phyloP scores from a whole-genome alignment of 129 eudicot genomes.

The Lonicera japonica region DNA sequence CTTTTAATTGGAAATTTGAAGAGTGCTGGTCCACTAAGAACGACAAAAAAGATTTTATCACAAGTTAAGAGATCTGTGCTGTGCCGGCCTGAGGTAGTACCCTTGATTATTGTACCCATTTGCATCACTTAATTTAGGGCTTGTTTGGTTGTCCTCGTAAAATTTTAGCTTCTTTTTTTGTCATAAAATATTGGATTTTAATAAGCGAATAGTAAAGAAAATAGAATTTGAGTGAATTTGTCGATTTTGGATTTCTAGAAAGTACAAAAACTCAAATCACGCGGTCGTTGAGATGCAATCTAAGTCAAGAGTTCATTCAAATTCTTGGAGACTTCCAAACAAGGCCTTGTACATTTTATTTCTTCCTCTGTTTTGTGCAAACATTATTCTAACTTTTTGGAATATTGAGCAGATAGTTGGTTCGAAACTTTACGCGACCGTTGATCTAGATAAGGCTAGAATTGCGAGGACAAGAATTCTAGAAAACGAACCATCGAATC shows the following conservation, averaged over 20 bases:
- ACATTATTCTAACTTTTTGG: not conserved
- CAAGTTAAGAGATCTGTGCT: constrained; percentile 43
- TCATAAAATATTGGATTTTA: too few species aligned
- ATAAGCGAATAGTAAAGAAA: too few species aligned
- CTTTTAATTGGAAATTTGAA: constrained; percentile 8
- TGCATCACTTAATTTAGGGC: too few species aligned
- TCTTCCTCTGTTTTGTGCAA: not conserved
- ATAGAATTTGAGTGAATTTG: too few species aligned
- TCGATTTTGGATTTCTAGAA: too few species aligned
- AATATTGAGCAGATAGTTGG: constrained; percentile 39
- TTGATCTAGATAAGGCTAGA: constrained; percentile 74
- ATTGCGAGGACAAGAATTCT: constrained; percentile 61
- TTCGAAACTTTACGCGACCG: constrained; percentile 60
- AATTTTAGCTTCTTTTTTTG: too few species aligned
- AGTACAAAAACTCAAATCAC: too few species aligned
- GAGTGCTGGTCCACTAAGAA: constrained; percentile 37
- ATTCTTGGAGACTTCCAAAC: not conserved
- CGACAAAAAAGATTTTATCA: constrained; percentile 33
- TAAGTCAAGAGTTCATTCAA: not conserved
- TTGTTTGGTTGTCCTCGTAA: too few species aligned
- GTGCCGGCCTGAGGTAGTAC: constrained; percentile 56
- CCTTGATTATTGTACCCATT: not conserved
- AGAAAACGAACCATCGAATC: constrained; percentile 46
- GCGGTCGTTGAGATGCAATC: too few species aligned
- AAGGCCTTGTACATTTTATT: not conserved